Base-by-base conservation (phyloP, 1,139 yeast species). In the Zygosaccharomyces pseudobailii region DNA sequence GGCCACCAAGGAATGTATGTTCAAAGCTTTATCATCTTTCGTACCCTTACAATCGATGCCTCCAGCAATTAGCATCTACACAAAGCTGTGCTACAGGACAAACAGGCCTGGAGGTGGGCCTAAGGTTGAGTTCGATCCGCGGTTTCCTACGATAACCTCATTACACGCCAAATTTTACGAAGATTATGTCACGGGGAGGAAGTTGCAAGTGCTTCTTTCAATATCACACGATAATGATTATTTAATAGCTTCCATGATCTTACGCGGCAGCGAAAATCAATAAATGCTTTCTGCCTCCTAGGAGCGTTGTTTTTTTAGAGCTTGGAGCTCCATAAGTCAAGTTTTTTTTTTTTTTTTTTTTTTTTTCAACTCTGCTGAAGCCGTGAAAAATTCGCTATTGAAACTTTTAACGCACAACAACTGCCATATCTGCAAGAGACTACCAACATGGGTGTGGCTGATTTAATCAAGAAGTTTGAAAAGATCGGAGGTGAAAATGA, bases 401-500 rank as follows among this genome's bases (percentile, higher is more conserved):
- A 13, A 13, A 13, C 17, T 13, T 13, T 13, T 13, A 13, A 13
- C 17, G 17, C 17, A 13, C 17, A 13, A 13, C 17, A 13, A 13
- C 17, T 13, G 2, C 17, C 2, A 13, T 13, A 13, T 13, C 17
- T 13, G 17, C 10, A 23, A 24, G 33, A 20, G 22, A 33, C 32
- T 39, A 10, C 20, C 35, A 48, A 17, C 33, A 66, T 66, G 70
- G 68, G 65, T 53, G 70, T 66, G 37, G 68, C 69, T 35, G 70
- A 66, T 47, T 54, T 66, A 47, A 66, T 66, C 36, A 65, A 64
- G 43, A 64, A 64, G 49, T 66, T 66, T 50, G 70, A 66, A 45
- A 60, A 49, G 22, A 55, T 62, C 33, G 51, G 65, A n/a, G 49
- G 49, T 42, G 52, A 53, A 27, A 47, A 40, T 13, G 49, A 49